Evolutionary conservation across 2,329 filamentous ascomycete genomes (phyloP), one percentile per base, ranked within the genome.

Genomic region (Pleoardoris graminearum): DNA sequence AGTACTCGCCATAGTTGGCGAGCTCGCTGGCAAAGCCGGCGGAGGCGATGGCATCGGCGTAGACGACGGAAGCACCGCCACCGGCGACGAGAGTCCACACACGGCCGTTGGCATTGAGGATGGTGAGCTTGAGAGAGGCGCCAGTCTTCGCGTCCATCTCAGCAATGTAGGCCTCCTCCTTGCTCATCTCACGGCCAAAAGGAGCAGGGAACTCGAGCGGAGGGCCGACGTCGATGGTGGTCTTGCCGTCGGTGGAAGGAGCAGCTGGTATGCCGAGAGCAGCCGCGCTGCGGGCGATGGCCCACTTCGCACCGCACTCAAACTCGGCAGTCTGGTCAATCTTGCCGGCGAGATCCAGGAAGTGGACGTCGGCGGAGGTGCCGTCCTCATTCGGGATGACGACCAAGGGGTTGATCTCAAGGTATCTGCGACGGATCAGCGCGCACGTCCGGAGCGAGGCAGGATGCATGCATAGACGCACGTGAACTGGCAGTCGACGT

Each of bases 1-100:
- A 97, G 87, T 99, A 99, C 81, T 99, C 94, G 77, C 94, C 94
- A 75, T 99, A 99, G 87, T 99, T 99, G 81, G 94, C 94, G 49
- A 99, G 86, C 79, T 99, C 92, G 68, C 91, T 87, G 60, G 95
- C 91, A 76, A 96, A 97, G 62, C 94, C 94, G 71, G 91, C 86
- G 57, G 91, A 96, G 66, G 94, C 94, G 77, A 99, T 99, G 77
- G 94, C 94, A 75, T 99, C 94, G 61, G 94, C 94, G 77, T 99
- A 99, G 65, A 99, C 94, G 70, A 99, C 94, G 44, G 94, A 99
- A 59, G 94, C 94, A 90, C 94, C 94, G 85, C 94, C 94, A 88
- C 94, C 94, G 69, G 94, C 94, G 61, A 99, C 94, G 60, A 99
- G 85, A 55, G 94, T 99, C 94, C 94, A 99, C 76, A 99, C 88